Base-by-base conservation (phyloP, 345 rosid genomes). In the Garcia nutans region DNA sequence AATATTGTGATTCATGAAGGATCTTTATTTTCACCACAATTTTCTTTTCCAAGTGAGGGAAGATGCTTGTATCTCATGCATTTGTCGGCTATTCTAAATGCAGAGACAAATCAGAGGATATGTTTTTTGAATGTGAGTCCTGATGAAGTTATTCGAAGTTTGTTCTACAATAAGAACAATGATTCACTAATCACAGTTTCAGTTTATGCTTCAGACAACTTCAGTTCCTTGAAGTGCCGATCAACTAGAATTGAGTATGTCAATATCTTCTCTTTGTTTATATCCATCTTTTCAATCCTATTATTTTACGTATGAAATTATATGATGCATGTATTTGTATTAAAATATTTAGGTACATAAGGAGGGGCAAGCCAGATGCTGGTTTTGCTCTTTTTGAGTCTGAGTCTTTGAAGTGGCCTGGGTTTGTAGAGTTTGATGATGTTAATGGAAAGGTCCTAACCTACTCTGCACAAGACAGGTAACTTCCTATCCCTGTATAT, bases 401-500 rank as follows among this genome's bases (percentile, higher is more conserved):
- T 5, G 97, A 95, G 68, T 91, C 97, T n/a, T 85, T 95, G 61
- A 95, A 93, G 78, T 95, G 99, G 99, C 99, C 99, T 26, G 99
- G 99, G 22, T 95, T 95, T 85, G 99, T 95, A 10, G 99, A 95
- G 89, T 95, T 95, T 85, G 99, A 95, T 85, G 99, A 95, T 85
- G 97, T 95, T 52, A 95, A 95, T 75, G 99, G 99, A 44, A 95
- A 95, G 76, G 97, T 95, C 71, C 87, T 95, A 22, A 93, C 99
- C 17, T 93, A 93, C 88, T 94, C 97, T 19, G 98, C 98, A 3
- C 99, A 95, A 70, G 94, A 93, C 85, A 89, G 96, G 88, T 95
- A 77, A 49, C 70, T 80, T 68, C 19, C 10, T 20, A 61, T 71
- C 78, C 68, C 3, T 16, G 23, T 65, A 56, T 72, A n/a, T 78